A percentile compares a stretch with the other conserved stretches of the same genome.
These are phyloP conservation scores for Yamadazyma sp. DNA, from an alignment of 805 yeast species.

Conservation along the genomic window DNA sequence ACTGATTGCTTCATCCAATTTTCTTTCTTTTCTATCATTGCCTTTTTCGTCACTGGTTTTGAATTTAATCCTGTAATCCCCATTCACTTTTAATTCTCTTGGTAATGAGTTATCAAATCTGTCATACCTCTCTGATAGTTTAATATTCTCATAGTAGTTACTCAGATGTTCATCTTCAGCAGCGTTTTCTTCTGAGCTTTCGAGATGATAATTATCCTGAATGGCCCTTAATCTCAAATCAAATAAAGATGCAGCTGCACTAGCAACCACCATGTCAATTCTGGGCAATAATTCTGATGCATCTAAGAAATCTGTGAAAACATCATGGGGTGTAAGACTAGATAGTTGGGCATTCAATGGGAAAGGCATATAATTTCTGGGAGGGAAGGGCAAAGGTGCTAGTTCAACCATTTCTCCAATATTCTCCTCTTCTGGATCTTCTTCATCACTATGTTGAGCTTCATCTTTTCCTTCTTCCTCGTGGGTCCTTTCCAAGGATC, in stretches of 20 bases:
- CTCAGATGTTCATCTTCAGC: not conserved
- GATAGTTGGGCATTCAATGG: constrained; percentile 36
- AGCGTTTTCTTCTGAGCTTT: not conserved
- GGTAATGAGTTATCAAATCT: not conserved
- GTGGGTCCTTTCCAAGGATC: no score
- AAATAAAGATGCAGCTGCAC: constrained; percentile 43
- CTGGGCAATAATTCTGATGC: constrained; percentile 37
- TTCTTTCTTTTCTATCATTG: no score
- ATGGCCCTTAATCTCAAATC: constrained; percentile 34
- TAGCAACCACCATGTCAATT: constrained; percentile 44
- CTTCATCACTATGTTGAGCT: not conserved
- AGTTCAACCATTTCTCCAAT: constrained; percentile 14
- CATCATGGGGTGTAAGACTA: constrained; percentile 33
- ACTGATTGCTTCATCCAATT: no score
- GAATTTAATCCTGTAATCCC: no score
- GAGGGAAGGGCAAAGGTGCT: constrained; percentile 46
- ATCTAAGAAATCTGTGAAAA: constrained; percentile 31
- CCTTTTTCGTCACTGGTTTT: no score
- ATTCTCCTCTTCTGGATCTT: constrained; percentile 1
- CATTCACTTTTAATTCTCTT: not conserved
- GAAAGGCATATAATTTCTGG: constrained; percentile 43
- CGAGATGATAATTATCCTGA: constrained; percentile 28
- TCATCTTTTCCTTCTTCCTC: constrained; percentile 1
- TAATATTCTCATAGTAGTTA: constrained; percentile 6
- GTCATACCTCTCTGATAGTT: constrained; percentile 1